These are phyloP conservation scores for Achaetomium macrosporum DNA, from an alignment of 2,329 filamentous ascomycete genomes.

Conservation along the genomic window DNA sequence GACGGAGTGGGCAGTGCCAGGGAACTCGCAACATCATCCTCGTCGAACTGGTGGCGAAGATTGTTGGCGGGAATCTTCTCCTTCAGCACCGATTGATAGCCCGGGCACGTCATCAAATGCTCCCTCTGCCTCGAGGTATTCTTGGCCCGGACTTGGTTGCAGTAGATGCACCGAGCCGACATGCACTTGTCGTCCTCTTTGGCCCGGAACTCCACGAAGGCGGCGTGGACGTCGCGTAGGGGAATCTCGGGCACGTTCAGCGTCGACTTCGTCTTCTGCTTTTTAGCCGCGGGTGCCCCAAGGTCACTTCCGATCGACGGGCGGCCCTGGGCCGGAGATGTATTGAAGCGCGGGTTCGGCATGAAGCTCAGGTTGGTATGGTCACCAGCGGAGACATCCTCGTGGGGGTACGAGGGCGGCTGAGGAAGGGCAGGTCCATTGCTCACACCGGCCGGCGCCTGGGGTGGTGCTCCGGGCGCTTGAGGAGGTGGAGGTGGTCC, in stretches of 20 bases:
- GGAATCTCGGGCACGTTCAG: constrained; percentile 21
- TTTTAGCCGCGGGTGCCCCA: constrained; percentile 20
- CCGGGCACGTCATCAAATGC: constrained; percentile 21
- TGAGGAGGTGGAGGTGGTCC: neutral
- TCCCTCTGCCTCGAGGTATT: constrained; percentile 26
- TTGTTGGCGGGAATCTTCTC: constrained; percentile 25
- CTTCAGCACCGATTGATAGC: constrained; percentile 21
- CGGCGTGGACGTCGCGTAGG: constrained; percentile 23
- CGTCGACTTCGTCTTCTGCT: constrained; percentile 20
- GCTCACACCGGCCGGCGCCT: neutral
- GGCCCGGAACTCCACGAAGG: constrained; percentile 24
- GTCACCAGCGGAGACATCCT: constrained; percentile 7
- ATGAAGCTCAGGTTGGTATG: constrained; percentile 22
- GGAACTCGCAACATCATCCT: constrained; percentile 23
- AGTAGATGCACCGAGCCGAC: constrained; percentile 21
- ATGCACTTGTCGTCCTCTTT: constrained; percentile 24
- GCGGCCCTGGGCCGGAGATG: constrained; percentile 13
- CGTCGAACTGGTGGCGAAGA: constrained; percentile 24
- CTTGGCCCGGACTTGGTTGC: constrained; percentile 23
- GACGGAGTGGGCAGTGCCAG: constrained; percentile 20
- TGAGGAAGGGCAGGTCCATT: neutral
- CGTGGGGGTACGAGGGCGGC: constrained; percentile 1
- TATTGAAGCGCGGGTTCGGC: constrained; percentile 24
- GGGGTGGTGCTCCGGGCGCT: neutral
- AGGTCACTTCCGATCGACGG: constrained; percentile 14